phyloP scores from a whole-genome alignment of 1,284 basidiomycete genomes.

The Ganoderma leucocontextum region DNA sequence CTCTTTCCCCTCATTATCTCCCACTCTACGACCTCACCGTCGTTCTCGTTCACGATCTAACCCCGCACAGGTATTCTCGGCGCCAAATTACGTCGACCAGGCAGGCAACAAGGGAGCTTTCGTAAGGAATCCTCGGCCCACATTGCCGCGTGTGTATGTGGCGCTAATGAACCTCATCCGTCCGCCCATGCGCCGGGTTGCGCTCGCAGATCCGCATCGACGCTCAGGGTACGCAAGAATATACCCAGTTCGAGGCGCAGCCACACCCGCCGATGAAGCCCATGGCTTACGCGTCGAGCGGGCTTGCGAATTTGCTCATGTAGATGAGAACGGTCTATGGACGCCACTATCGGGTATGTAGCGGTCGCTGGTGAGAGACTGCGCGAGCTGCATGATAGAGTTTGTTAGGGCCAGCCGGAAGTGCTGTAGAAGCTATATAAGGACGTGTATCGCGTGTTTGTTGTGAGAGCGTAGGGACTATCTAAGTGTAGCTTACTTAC shows the following conservation, averaged over 20 bases:
- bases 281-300: conserved; percentile 86
- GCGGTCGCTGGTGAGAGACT: neutral
- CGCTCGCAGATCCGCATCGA: conserved; percentile 80
- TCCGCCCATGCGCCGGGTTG: conserved; percentile 16
- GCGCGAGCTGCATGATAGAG: neutral
- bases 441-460: neutral
- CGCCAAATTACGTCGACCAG: conserved; percentile 88
- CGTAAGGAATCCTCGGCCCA: conserved; percentile 51
- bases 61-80: conserved; percentile 72
- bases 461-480: neutral
- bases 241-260: conserved; percentile 86
- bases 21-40: neutral
- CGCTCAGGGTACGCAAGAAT: conserved; percentile 76
- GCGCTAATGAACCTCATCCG: conserved; percentile 1
- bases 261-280: conserved; percentile 92
- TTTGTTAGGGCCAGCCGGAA: neutral
- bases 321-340: conserved; percentile 22
- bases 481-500: conserved; percentile 13
- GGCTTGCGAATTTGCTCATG: conserved; percentile 73
- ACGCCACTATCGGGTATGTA: neutral
- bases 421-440: conserved; percentile 2
- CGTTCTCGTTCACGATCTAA: neutral
- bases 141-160: conserved; percentile 7
- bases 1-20: neutral
- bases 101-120: conserved; percentile 84